These are phyloP conservation scores for Oryza australiensis DNA, from an alignment of 176 grass and related monocot species.

Conservation along the genomic window DNA sequence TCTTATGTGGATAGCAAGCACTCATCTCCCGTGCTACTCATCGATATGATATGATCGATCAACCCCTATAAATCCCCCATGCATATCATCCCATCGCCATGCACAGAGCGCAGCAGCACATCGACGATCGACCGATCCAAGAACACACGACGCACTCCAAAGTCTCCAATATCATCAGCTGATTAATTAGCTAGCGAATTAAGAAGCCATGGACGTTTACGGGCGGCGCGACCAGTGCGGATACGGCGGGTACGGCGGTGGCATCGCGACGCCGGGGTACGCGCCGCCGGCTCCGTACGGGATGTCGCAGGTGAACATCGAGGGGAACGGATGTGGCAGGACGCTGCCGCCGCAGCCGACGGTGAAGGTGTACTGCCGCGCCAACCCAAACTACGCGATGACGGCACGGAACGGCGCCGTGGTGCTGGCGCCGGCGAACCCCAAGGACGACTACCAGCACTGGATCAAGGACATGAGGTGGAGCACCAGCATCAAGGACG, in stretches of 20 bases:
- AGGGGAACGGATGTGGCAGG: constrained; percentile 36
- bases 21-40: not conserved
- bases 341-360: constrained; percentile 61
- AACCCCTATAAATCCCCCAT: constrained; percentile 32
- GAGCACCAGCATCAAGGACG: constrained; percentile 71
- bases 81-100: not conserved
- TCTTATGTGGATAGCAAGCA: not conserved
- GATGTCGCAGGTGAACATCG: constrained; percentile 60
- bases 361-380: constrained; percentile 71
- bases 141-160: not conserved
- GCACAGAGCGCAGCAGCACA: not conserved
- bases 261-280: constrained; percentile 56
- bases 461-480: constrained; percentile 94
- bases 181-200: too few species aligned
- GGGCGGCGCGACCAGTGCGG: not conserved
- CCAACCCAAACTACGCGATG: constrained; percentile 62
- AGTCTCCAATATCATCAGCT: too few species aligned
- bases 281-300: constrained; percentile 48
- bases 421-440: constrained; percentile 62
- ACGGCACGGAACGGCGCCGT: constrained; percentile 49
- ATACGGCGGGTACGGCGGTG: constrained; percentile 13
- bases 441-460: constrained; percentile 83
- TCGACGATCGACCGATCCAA: not conserved
- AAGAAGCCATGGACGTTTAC: constrained; percentile 33
- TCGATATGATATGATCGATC: too few species aligned